Evolutionary conservation across 2,329 filamentous ascomycete genomes (phyloP), one percentile per base, ranked within the genome.

Genomic region (Aureobasidium sp.): DNA sequence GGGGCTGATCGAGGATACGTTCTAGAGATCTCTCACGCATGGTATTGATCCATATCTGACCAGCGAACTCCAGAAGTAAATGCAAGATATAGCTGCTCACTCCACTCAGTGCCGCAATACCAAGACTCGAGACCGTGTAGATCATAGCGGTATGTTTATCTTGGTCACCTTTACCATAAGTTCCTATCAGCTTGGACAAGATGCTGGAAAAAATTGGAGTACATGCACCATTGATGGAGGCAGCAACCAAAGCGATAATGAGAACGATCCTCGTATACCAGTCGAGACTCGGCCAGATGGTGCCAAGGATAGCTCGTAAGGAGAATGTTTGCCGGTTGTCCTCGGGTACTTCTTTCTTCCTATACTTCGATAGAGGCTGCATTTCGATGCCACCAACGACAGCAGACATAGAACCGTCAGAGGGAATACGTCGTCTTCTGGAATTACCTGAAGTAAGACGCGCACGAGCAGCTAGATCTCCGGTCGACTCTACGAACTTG

Each of bases 191-290:
- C 62, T 87, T 84, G 0, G 90, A 84, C 56, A 96, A 86, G 9
- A 88, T 79, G 71, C 83, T 91, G 0, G 90, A 87, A 68, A 97
- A 97, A 0, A 84, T 77, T 0, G 92, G 89, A 0, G 87, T 89
- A 29, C 83, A 80, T 3, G 80, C 83, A 3, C 89, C 87, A 51
- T 89, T 85, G 0, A 87, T 67, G 0, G 88, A 68, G 34, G 87
- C 85, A 48, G 82, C 79, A 0, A 82, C n/a, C 10, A 90, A 74
- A 1, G 86, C 90, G 1, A 82, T 60, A 0, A 87, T 32, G 0
- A 95, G 75, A 13, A 83, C 72, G 0, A 82, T 1, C 1, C 82
- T 83, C 13, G 86, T 78, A 7, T 66, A 74, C 57, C 68, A 69
- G 0, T 77, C 75, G 0, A 96, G 75, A 0, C 75, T 79, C 0